Base-by-base conservation (phyloP, 805 yeast species). In the Torulaspora indica region DNA sequence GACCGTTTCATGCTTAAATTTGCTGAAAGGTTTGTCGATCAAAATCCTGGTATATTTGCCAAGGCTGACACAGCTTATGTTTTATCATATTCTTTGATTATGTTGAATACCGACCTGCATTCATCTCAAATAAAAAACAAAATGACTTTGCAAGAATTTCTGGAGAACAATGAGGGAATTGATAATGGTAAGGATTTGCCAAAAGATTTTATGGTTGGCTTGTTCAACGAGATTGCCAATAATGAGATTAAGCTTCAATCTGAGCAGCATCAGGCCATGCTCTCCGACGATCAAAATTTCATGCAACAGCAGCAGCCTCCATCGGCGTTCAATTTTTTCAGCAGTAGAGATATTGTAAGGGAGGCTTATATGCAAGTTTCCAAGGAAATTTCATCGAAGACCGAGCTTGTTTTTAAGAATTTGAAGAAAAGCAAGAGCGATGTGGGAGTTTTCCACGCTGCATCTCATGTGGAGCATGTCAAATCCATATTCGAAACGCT, bases 1-100 rank as follows among this genome's bases (percentile, higher is more conserved):
- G 98, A 93, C 71, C 76, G 99, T 55, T 88, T 82, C 61, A 87
- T 95, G 96, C 77, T 93, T 62, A 91, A 93, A 60, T 95, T 95
- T 71, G 98, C 98, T 4, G 95, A 88, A 65, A 75, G 95, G 53
- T 93, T 82, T 60, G 81, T 82, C 17, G 81, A 85, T 52, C 96
- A 91, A 49, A 93, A 93, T 60, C 96, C 96, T 8, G 72, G 72
- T n/a, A 74, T 82, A 0, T 91, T 91, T 64, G 81, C 95, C 0
- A 86, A 86, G 57, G 96, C 98, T 3, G 98, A 89, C 58, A 81
- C 96, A 0, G 95, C 96, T 0, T 93, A 93, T 64, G 85, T 90
- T 27, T 73, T 93, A 49, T 88, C 96, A 1, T 91, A 88, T 67
- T 90, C 98, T 3, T 87, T 88, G 3, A 85, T 93, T 48, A 75